Evolutionary conservation across 306 rosid genomes (phyloP).

Genomic region (Acacia crassicarpa): DNA sequence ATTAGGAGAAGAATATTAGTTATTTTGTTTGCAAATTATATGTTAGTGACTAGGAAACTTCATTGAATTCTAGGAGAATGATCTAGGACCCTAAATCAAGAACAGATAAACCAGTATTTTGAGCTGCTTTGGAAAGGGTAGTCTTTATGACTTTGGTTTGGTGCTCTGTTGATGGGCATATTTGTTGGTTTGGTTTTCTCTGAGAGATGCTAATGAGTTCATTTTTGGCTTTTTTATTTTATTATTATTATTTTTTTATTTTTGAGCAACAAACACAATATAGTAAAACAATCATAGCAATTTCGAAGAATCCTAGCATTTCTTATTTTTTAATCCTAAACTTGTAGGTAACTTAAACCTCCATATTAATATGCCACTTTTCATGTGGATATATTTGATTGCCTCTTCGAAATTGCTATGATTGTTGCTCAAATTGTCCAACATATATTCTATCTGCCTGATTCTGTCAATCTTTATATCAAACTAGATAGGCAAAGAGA

Average conservation of each 20-base stretch:
- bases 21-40: too few relatives aligned
- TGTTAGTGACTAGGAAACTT: too few relatives aligned
- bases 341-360: not conserved
- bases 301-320: not conserved
- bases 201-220: slow-evolving; percentile 1
- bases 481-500: not conserved
- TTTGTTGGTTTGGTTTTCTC: not conserved
- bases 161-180: not conserved
- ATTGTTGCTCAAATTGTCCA: not conserved
- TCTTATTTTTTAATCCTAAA: not conserved
- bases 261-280: too few relatives aligned
- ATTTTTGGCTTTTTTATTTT: not conserved
- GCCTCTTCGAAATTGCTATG: not conserved
- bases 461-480: not conserved
- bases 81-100: too few relatives aligned
- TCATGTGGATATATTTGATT: not conserved
- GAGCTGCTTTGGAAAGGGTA: not conserved
- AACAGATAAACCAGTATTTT: not conserved
- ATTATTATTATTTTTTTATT: too few relatives aligned
- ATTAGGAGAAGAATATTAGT: too few relatives aligned
- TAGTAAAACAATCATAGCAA: too few relatives aligned
- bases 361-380: not conserved
- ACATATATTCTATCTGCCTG: not conserved
- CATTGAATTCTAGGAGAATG: too few relatives aligned
- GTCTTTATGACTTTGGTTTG: too few relatives aligned